Evolutionary conservation across 1,284 basidiomycete genomes (phyloP).

Genomic region (Papiliotrema terrestris): DNA sequence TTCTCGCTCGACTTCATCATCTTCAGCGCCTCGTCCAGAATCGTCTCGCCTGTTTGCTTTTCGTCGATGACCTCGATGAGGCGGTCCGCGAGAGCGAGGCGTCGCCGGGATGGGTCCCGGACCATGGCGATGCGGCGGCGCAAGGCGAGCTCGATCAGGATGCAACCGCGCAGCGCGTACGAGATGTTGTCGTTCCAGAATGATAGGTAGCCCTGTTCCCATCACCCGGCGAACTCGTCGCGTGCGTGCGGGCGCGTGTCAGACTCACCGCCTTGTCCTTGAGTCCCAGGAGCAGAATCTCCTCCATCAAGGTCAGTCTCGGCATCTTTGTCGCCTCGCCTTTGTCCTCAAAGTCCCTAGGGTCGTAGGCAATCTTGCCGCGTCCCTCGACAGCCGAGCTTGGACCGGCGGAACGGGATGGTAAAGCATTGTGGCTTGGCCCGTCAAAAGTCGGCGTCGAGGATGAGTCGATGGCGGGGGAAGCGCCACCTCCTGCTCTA

Average conservation of each 20-base stretch:
- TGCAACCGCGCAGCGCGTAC: slow-evolving; percentile 90
- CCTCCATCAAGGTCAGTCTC: slow-evolving; percentile 91
- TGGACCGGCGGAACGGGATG: slow-evolving; percentile 12
- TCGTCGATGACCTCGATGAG: slow-evolving; percentile 88
- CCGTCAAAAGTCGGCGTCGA: slow-evolving; percentile 6
- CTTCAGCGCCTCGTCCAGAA: slow-evolving; percentile 89
- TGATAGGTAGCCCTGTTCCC: slow-evolving; percentile 74
- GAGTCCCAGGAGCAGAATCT: slow-evolving; percentile 84
- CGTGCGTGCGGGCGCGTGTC: slow-evolving; percentile 37
- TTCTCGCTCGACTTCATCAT: slow-evolving; percentile 81
- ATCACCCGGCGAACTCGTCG: neutral
- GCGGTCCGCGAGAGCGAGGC: slow-evolving; percentile 73
- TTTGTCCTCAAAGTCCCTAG: slow-evolving; percentile 77
- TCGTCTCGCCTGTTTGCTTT: slow-evolving; percentile 86
- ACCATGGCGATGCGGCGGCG: slow-evolving; percentile 84
- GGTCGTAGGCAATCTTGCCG: slow-evolving; percentile 87
- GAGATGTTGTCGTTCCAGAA: slow-evolving; percentile 99
- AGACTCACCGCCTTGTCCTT: slow-evolving; percentile 79
- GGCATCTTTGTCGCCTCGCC: slow-evolving; percentile 75
- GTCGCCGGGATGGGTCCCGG: slow-evolving; percentile 72
- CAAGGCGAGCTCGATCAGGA: slow-evolving; percentile 88
- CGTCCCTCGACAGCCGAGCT: slow-evolving; percentile 69
- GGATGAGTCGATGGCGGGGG: slow-evolving; percentile 23
- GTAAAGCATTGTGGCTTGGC: slow-evolving; percentile 8
- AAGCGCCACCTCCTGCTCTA: slow-evolving; percentile 37